Evolutionary conservation across 2,329 filamentous ascomycete genomes (phyloP).

Genomic region (Corniculantispora saksenae): DNA sequence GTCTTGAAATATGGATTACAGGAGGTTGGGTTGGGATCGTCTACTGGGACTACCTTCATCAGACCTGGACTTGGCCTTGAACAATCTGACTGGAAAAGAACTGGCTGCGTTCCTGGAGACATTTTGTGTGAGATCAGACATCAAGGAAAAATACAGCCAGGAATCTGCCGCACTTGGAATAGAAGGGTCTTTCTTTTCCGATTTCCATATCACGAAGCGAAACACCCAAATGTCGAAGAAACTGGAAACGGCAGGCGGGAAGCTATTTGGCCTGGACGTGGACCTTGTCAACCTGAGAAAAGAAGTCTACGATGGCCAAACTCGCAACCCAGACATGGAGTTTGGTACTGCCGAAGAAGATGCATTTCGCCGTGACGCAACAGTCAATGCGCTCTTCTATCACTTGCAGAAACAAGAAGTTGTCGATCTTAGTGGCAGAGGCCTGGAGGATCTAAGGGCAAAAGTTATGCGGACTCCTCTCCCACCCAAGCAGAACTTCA

Average conservation of each 20-base stretch:
- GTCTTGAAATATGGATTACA: slow-evolving; percentile 24
- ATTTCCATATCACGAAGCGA: slow-evolving; percentile 19
- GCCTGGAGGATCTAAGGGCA: slow-evolving; percentile 19
- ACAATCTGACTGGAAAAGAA: slow-evolving; percentile 20
- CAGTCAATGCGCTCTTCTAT: slow-evolving; percentile 23
- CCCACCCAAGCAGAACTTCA: slow-evolving; percentile 21
- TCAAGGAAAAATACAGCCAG: not conserved
- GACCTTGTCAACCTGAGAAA: slow-evolving; percentile 26
- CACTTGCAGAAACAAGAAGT: slow-evolving; percentile 22
- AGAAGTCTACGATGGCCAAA: slow-evolving; percentile 23
- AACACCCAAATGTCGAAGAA: slow-evolving; percentile 22
- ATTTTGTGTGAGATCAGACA: slow-evolving; percentile 7
- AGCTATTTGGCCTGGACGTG: slow-evolving; percentile 23
- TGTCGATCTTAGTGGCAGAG: slow-evolving; percentile 21
- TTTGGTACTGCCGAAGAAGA: slow-evolving; percentile 25
- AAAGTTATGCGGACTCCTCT: slow-evolving; percentile 24
- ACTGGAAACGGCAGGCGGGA: slow-evolving; percentile 23
- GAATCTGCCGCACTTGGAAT: slow-evolving; percentile 16
- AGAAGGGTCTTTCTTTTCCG: slow-evolving; percentile 9
- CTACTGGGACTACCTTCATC: slow-evolving; percentile 23
- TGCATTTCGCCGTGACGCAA: slow-evolving; percentile 23
- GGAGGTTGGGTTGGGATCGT: slow-evolving; percentile 26
- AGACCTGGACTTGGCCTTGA: slow-evolving; percentile 23
- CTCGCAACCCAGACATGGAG: slow-evolving; percentile 23
- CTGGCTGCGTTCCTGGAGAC: slow-evolving; percentile 21